Percentiles rank a stretch among this genome's conserved stretches.
Evolutionary conservation across 1,284 basidiomycete genomes (phyloP).

Genomic region (Tylopilus sp.): DNA sequence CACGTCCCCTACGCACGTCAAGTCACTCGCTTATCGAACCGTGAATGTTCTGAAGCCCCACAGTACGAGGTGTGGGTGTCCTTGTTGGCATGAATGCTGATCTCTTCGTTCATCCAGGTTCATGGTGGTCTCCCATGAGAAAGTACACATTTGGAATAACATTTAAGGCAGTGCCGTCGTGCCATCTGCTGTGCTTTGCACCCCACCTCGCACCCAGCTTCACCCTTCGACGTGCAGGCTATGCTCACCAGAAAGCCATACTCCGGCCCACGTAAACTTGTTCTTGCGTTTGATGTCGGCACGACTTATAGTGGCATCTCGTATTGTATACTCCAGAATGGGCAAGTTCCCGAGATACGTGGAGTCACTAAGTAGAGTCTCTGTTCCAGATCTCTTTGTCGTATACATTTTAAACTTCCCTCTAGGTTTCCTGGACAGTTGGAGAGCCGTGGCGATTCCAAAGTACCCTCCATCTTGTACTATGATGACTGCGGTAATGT

Average conservation of each 20-base stretch:
- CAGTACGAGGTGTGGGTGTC: no score
- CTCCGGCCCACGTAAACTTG: background rate
- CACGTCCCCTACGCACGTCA: no score
- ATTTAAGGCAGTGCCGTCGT: no score
- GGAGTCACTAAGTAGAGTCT: background rate
- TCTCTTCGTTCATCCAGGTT: no score
- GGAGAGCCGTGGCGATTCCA: conserved; percentile 36
- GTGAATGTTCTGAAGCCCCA: no score
- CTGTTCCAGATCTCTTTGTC: background rate
- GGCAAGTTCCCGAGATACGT: background rate
- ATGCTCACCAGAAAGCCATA: background rate
- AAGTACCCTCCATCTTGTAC: conserved; percentile 47
- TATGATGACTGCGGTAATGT: conserved; percentile 42
- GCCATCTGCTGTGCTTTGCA: no score
- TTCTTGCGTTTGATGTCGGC: background rate
- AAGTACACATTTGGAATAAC: no score
- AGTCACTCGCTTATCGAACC: no score
- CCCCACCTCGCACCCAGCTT: no score
- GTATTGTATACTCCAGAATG: background rate
- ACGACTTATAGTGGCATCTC: conserved; percentile 1
- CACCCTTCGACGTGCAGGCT: background rate
- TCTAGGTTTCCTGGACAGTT: conserved; percentile 38
- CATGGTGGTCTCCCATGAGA: no score
- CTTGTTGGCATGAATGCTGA: no score
- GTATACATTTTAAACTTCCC: background rate